A percentile compares a stretch with the other conserved stretches of the same genome.
Conservation (phyloP, 208 protist genomes). For the Leishmania major region DNA sequence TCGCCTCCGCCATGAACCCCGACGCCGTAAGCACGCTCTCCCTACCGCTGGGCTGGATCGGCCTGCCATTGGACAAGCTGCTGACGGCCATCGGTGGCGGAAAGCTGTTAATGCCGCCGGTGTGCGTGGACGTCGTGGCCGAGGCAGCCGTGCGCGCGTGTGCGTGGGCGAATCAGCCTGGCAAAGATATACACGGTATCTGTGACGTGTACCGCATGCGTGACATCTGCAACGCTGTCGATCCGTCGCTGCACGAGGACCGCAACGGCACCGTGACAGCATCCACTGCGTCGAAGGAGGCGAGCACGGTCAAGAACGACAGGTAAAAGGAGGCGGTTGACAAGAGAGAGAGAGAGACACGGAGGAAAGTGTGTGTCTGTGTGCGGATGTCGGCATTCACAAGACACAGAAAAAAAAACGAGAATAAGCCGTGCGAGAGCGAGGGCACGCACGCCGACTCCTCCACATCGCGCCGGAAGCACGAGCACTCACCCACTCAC, state of each 20-base stretch:
- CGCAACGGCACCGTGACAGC: background rate
- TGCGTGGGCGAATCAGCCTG: constrained; percentile 37
- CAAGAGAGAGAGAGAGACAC: background rate
- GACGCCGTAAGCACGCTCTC: constrained; percentile 42
- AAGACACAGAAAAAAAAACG: background rate
- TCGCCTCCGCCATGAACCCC: constrained; percentile 25
- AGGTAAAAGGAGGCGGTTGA: background rate
- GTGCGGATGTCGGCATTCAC: background rate
- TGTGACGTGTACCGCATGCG: constrained; percentile 76
- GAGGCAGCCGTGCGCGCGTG: constrained; percentile 68
- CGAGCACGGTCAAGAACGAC: background rate
- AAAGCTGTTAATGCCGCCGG: constrained; percentile 65
- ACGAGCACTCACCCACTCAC: background rate
- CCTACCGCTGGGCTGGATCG: constrained; percentile 69
- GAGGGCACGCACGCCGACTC: background rate
- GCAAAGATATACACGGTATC: constrained; percentile 38
- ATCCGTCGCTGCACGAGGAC: background rate
- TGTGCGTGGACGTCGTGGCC: constrained; percentile 69
- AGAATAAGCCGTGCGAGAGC: background rate
- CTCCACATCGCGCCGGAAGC: background rate
- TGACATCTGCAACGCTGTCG: constrained; percentile 38
- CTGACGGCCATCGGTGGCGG: constrained; percentile 50
- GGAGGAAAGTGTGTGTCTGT: background rate
- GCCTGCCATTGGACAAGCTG: constrained; percentile 57
- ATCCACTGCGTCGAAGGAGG: background rate